phyloP scores from a whole-genome alignment of 2,329 filamentous ascomycete species.

The Calycina herbarum region DNA sequence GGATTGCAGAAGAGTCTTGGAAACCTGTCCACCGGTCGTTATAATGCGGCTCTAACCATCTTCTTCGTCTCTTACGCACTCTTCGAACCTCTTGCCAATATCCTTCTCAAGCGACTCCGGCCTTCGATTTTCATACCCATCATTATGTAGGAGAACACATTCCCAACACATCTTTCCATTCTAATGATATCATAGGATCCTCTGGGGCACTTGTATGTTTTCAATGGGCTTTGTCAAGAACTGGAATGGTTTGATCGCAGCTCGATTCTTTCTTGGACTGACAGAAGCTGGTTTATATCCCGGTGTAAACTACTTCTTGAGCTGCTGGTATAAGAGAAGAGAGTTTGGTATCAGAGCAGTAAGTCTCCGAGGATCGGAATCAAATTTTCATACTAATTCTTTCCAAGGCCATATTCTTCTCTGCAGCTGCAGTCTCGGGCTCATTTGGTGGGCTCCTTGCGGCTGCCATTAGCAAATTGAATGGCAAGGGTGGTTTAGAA shows the following conservation, averaged over 20 bases:
- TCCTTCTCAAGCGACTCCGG: constrained; percentile 65
- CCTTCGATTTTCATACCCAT: constrained; percentile 75
- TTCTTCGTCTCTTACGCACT: constrained; percentile 78
- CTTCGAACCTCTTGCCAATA: constrained; percentile 69
- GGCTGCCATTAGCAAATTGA: constrained; percentile 45
- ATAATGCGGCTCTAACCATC: constrained; percentile 73
- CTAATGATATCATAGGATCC: constrained; percentile 31
- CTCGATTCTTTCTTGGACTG: constrained; percentile 65
- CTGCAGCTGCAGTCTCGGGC: constrained; percentile 52
- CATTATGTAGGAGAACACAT: constrained; percentile 62
- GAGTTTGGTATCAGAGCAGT: constrained; percentile 55
- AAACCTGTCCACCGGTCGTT: constrained; percentile 46
- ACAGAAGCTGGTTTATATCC: constrained; percentile 60
- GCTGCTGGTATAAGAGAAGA: constrained; percentile 66
- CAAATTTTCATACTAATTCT: constrained; percentile 43
- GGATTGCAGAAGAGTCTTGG: constrained; percentile 51
- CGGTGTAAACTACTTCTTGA: constrained; percentile 54
- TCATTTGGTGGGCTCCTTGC: constrained; percentile 50
- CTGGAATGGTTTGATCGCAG: constrained; percentile 63
- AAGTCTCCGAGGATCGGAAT: constrained; percentile 33
- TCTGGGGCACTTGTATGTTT: constrained; percentile 44
- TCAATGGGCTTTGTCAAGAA: constrained; percentile 42
- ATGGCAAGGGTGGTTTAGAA: constrained; percentile 43
- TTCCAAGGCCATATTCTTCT: constrained; percentile 58
- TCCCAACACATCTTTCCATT: too few relatives aligned